A percentile compares a stretch with the other conserved stretches of the same genome.
Evolutionary conservation across 2,329 filamentous ascomycete genomes (phyloP).

Genomic region (Trichoderma atroviride): DNA sequence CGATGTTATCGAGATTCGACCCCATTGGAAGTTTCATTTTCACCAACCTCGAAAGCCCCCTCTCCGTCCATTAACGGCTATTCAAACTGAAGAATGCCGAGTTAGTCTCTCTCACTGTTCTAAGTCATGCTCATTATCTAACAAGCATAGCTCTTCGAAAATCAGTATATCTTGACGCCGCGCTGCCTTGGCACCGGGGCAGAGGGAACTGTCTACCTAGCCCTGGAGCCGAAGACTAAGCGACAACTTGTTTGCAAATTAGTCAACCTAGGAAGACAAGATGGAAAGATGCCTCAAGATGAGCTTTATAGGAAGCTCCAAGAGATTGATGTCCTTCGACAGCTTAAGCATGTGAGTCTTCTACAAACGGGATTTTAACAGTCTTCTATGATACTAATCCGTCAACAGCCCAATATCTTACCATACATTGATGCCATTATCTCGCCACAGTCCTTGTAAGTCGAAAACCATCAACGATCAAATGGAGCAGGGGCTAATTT

Average conservation of each 20-base stretch:
- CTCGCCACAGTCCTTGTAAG: constrained; percentile 51
- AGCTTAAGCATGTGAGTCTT: constrained; percentile 55
- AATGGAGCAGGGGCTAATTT: neutral
- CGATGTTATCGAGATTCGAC: constrained; percentile 51
- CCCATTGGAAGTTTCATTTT: constrained; percentile 44
- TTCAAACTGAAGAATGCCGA: constrained; percentile 41
- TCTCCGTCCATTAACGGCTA: constrained; percentile 33
- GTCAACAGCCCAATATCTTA: constrained; percentile 56
- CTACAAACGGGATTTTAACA: neutral
- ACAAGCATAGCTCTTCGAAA: constrained; percentile 38
- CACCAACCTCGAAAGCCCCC: constrained; percentile 36
- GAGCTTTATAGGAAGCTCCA: constrained; percentile 46
- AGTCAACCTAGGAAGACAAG: constrained; percentile 50
- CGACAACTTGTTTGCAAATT: constrained; percentile 72
- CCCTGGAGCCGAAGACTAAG: constrained; percentile 51
- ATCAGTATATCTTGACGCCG: constrained; percentile 40
- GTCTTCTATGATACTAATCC: constrained; percentile 25
- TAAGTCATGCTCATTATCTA: neutral
- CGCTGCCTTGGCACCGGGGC: constrained; percentile 44
- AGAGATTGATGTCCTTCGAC: constrained; percentile 57
- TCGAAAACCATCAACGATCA: neutral
- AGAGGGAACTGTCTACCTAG: constrained; percentile 44
- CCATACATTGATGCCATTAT: constrained; percentile 54
- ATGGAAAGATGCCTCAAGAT: constrained; percentile 33
- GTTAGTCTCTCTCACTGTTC: constrained; percentile 29